phyloP scores from a whole-genome alignment of 2,329 filamentous ascomycete genomes.

The Gyromitra esculenta region DNA sequence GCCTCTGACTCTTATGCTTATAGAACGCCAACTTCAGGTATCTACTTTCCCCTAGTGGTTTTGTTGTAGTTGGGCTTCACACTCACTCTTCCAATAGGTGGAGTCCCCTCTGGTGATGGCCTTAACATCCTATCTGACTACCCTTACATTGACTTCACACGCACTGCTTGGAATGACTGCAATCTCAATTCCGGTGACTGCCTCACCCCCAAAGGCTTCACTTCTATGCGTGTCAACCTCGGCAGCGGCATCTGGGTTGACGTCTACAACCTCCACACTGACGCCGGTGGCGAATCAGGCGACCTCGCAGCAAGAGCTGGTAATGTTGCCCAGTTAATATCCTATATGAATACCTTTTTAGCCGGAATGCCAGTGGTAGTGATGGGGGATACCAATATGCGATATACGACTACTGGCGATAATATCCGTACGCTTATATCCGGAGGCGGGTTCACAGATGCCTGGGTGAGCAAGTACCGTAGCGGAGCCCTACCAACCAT shows the following conservation, averaged over 20 bases:
- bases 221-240: constrained; percentile 70
- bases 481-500: constrained; percentile 63
- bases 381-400: constrained; percentile 73
- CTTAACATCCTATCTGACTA: constrained; percentile 72
- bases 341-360: constrained; percentile 68
- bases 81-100: constrained; percentile 61
- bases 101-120: constrained; percentile 71
- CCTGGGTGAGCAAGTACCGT: constrained; percentile 69
- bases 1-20: constrained; percentile 69
- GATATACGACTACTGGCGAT: constrained; percentile 69
- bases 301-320: constrained; percentile 68
- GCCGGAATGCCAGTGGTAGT: constrained; percentile 71
- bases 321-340: constrained; percentile 70
- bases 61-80: neutral
- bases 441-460: constrained; percentile 67
- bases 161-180: constrained; percentile 70
- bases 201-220: constrained; percentile 75
- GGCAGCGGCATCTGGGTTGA: constrained; percentile 69
- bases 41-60: neutral
- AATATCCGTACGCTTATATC: constrained; percentile 66
- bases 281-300: constrained; percentile 68
- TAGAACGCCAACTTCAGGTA: constrained; percentile 67
- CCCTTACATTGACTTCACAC: constrained; percentile 66
- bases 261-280: constrained; percentile 73
- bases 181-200: constrained; percentile 70